phyloP scores from a whole-genome alignment of 2,329 filamentous ascomycete genomes.

The Ceratocystis ficicola region DNA sequence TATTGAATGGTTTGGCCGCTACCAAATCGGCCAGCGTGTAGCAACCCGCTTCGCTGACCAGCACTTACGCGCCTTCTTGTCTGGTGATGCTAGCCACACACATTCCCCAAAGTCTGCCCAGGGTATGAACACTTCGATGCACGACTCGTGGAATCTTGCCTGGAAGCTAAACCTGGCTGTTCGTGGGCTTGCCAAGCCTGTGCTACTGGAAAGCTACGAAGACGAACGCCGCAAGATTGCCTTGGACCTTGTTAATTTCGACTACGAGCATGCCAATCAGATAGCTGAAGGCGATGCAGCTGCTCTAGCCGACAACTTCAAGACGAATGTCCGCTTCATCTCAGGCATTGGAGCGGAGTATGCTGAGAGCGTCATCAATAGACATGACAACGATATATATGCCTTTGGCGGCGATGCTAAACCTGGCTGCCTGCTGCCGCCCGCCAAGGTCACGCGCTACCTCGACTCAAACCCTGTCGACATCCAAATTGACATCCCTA shows the following conservation, averaged over 20 bases:
- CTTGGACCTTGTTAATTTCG: slow-evolving; percentile 47
- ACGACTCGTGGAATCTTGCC: slow-evolving; percentile 49
- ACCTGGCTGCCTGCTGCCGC: slow-evolving; percentile 47
- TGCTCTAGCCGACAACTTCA: slow-evolving; percentile 55
- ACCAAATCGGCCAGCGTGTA: slow-evolving; percentile 58
- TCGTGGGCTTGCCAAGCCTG: slow-evolving; percentile 42
- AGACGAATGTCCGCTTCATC: slow-evolving; percentile 60
- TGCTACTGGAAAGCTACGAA: slow-evolving; percentile 49
- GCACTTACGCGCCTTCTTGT: slow-evolving; percentile 51
- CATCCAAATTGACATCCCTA: slow-evolving; percentile 64
- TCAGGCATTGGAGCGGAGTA: slow-evolving; percentile 58
- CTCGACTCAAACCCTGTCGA: slow-evolving; percentile 69
- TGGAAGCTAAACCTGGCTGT: slow-evolving; percentile 43
- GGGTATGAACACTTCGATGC: slow-evolving; percentile 51
- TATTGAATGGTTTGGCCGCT: slow-evolving; percentile 60
- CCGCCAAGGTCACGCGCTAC: slow-evolving; percentile 59
- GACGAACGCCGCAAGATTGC: slow-evolving; percentile 51
- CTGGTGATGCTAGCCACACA: slow-evolving; percentile 59
- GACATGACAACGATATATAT: slow-evolving; percentile 31
- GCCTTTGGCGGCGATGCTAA: slow-evolving; percentile 37
- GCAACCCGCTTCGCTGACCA: slow-evolving; percentile 56
- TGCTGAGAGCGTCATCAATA: slow-evolving; percentile 40
- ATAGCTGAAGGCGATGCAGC: slow-evolving; percentile 50
- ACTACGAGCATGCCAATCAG: slow-evolving; percentile 45
- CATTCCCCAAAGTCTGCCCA: slow-evolving; percentile 62